Percentiles rank a stretch among this genome's conserved stretches.
Evolutionary conservation across 495 filamentous ascomycete species (phyloP).

Genomic region (Tuber melanosporum): DNA sequence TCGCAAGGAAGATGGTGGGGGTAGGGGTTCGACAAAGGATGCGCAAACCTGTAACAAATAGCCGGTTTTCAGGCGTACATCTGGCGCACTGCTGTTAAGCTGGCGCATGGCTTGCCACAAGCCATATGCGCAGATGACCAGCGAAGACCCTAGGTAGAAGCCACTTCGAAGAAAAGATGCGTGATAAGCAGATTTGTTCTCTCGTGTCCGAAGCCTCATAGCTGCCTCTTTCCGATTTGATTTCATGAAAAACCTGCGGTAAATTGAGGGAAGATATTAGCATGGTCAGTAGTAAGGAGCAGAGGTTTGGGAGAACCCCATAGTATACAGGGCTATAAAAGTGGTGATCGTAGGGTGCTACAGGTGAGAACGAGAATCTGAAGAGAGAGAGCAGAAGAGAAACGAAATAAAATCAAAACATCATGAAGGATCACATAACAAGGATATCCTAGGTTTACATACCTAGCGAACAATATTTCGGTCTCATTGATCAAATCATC

Average conservation of each 20-base stretch:
- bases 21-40: background rate
- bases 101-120: slow-evolving; percentile 59
- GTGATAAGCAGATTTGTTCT: slow-evolving; percentile 59
- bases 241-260: slow-evolving; percentile 33
- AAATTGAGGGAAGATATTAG: background rate
- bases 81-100: slow-evolving; percentile 44
- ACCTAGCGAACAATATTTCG: slow-evolving; percentile 86
- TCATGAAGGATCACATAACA: background rate
- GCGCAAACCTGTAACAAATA: slow-evolving; percentile 65
- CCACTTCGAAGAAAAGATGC: slow-evolving; percentile 74
- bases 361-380: background rate
- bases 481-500: slow-evolving; percentile 69
- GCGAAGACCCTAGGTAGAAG: slow-evolving; percentile 65
- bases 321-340: background rate
- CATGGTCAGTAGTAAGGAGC: background rate
- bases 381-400: background rate
- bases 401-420: background rate
- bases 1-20: background rate
- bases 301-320: background rate
- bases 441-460: slow-evolving; percentile 67
- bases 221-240: slow-evolving; percentile 80
- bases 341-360: background rate
- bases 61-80: slow-evolving; percentile 52
- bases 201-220: slow-evolving; percentile 69
- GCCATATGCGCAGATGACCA: slow-evolving; percentile 67